Evolutionary conservation across 2,329 filamentous ascomycete genomes (phyloP).

Genomic region (Xylaria digitata): DNA sequence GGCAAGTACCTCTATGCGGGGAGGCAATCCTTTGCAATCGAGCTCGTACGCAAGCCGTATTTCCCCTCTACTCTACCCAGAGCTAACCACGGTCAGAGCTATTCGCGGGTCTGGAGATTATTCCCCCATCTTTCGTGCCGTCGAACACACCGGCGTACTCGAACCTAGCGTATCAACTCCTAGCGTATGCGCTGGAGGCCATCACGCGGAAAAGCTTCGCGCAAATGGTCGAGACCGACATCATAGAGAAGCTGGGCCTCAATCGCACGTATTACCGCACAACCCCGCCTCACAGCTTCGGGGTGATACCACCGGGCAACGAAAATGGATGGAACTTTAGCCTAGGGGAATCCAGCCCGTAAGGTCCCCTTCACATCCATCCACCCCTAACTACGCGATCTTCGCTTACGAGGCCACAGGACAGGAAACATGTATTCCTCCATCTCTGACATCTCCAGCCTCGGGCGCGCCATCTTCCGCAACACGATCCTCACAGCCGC

Average conservation of each 20-base stretch:
- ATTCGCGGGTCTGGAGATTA: constrained; percentile 42
- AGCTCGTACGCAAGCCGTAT: constrained; percentile 34
- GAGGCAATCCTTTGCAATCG: constrained; percentile 42
- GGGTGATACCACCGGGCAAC: constrained; percentile 42
- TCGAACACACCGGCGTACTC: constrained; percentile 45
- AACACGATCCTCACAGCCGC: constrained; percentile 51
- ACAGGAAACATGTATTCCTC: constrained; percentile 60
- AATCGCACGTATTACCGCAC: constrained; percentile 44
- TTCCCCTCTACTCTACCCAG: background rate
- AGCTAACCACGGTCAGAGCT: constrained; percentile 38
- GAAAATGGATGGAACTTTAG: constrained; percentile 51
- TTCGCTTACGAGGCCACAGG: constrained; percentile 35
- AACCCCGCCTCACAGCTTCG: constrained; percentile 35
- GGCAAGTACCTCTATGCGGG: constrained; percentile 42
- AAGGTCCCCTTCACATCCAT: constrained; percentile 36
- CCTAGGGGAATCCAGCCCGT: constrained; percentile 56
- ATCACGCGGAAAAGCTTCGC: constrained; percentile 42
- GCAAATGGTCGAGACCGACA: constrained; percentile 42
- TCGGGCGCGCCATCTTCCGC: constrained; percentile 58
- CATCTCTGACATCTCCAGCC: constrained; percentile 53
- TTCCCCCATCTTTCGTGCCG: constrained; percentile 46
- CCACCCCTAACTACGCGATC: background rate
- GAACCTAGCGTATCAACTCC: constrained; percentile 46
- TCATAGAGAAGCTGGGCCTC: constrained; percentile 42
- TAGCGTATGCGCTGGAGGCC: constrained; percentile 48